phyloP scores from a whole-genome alignment of 73 alveolate genomes.

The Vitrella brassicaformis region DNA sequence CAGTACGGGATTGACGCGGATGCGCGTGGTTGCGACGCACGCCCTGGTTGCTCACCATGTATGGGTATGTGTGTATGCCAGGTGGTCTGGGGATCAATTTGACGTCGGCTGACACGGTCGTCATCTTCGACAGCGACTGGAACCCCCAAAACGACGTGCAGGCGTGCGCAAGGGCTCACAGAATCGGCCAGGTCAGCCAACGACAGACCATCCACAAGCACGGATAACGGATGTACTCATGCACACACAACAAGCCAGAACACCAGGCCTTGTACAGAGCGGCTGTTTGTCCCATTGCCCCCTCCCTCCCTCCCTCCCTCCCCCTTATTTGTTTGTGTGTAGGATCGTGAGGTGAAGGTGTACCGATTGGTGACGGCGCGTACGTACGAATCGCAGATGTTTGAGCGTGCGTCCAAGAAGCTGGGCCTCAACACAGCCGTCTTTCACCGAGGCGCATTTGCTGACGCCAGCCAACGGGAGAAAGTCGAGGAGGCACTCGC shows the following conservation, averaged over 20 bases:
- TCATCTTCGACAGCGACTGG: slow-evolving; percentile 96
- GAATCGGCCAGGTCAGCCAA: too few relatives aligned
- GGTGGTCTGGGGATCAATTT: slow-evolving; percentile 93
- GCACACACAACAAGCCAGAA: not conserved
- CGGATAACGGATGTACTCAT: not conserved
- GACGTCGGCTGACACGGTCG: slow-evolving; percentile 93
- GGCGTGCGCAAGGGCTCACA: not conserved
- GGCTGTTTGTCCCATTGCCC: too few relatives aligned
- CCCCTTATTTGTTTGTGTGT: not conserved
- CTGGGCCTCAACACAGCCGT: slow-evolving; percentile 83
- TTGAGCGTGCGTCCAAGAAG: slow-evolving; percentile 78
- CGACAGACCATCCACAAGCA: too few relatives aligned
- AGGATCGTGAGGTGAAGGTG: slow-evolving; percentile 57
- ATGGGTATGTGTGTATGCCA: too few relatives aligned
- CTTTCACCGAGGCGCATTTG: slow-evolving; percentile 61
- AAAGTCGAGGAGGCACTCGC: slow-evolving; percentile 29
- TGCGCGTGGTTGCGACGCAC: too few relatives aligned
- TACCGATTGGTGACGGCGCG: slow-evolving; percentile 84
- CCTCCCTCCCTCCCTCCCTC: not conserved
- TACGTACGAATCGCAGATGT: slow-evolving; percentile 93
- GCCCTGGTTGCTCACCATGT: too few relatives aligned
- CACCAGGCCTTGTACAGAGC: not conserved
- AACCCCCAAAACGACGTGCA: slow-evolving; percentile 84
- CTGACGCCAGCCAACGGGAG: slow-evolving; percentile 9
- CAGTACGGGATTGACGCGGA: too few relatives aligned